Percentiles rank a stretch among this genome's conserved stretches.
Conservation (phyloP, 2,329 filamentous ascomycete species). For the Aspergillus sp. region DNA sequence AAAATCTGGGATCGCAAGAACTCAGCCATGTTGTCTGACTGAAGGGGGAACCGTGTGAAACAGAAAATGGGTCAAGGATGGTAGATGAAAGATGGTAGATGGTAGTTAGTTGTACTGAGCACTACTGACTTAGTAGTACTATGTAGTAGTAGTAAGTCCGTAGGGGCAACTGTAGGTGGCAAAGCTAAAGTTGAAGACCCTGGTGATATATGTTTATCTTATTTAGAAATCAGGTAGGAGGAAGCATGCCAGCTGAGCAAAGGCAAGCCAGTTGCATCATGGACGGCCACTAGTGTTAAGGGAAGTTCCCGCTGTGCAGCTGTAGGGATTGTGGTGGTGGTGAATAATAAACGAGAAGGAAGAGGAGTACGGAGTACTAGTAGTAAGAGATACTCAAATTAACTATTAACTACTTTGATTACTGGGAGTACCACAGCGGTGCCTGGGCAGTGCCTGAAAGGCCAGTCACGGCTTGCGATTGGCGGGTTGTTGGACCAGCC, state of each 20-base stretch:
- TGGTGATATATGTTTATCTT: no score
- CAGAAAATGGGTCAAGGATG: not conserved
- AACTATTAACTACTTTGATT: no score
- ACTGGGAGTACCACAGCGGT: no score
- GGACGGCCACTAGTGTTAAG: slow-evolving; percentile 1
- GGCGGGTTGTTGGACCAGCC: not conserved
- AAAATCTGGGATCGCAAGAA: slow-evolving; percentile 99
- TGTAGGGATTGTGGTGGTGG: not conserved
- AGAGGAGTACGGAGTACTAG: not conserved
- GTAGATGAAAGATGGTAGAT: no score
- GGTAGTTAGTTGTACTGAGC: no score
- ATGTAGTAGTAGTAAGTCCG: no score
- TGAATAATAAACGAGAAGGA: not conserved
- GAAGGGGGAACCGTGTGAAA: not conserved
- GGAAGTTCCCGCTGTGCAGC: not conserved
- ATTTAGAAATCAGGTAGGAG: no score
- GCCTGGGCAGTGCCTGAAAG: not conserved
- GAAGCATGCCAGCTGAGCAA: not conserved
- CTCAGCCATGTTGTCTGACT: slow-evolving; percentile 76
- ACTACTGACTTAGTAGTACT: no score
- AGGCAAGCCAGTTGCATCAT: not conserved
- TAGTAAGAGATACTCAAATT: not conserved
- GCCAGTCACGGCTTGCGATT: not conserved
- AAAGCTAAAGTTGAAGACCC: no score
- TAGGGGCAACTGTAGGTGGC: no score